phyloP scores from a whole-genome alignment of 306 rosid species.

The Sicyos baderoa region DNA sequence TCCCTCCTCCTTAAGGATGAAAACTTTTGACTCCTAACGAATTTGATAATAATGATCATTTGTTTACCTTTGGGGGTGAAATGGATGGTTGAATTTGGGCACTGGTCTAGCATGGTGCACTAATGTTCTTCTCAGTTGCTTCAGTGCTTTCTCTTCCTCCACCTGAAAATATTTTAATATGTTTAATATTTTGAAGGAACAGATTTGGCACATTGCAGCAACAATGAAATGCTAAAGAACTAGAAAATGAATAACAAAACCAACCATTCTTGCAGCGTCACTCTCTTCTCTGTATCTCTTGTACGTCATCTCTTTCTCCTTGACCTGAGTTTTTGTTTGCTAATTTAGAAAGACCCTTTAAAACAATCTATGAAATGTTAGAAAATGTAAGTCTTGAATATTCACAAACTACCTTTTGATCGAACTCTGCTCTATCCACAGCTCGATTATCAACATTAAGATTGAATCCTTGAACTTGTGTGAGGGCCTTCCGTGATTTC shows the following conservation, averaged over 20 bases:
- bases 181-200: neutral
- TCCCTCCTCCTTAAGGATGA: too few relatives aligned
- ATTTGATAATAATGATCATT: neutral
- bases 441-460: constrained; percentile 61
- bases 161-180: constrained; percentile 32
- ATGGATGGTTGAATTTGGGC: constrained; percentile 66
- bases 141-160: constrained; percentile 91
- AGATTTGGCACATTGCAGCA: neutral
- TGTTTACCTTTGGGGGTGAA: constrained; percentile 69
- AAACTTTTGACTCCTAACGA: too few relatives aligned
- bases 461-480: constrained; percentile 57
- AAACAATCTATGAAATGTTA: neutral
- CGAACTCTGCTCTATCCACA: constrained; percentile 78
- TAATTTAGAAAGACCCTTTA: too few relatives aligned
- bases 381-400: neutral
- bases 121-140: constrained; percentile 80
- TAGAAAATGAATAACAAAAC: neutral
- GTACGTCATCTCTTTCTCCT: constrained; percentile 70
- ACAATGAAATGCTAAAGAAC: neutral
- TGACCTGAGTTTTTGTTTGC: too few relatives aligned
- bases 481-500: constrained; percentile 81
- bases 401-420: constrained; percentile 43
- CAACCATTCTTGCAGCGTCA: constrained; percentile 80
- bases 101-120: constrained; percentile 84
- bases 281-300: constrained; percentile 93